Evolutionary conservation across 495 filamentous ascomycete genomes (phyloP).

Genomic region (Trichocladium antarcticum): DNA sequence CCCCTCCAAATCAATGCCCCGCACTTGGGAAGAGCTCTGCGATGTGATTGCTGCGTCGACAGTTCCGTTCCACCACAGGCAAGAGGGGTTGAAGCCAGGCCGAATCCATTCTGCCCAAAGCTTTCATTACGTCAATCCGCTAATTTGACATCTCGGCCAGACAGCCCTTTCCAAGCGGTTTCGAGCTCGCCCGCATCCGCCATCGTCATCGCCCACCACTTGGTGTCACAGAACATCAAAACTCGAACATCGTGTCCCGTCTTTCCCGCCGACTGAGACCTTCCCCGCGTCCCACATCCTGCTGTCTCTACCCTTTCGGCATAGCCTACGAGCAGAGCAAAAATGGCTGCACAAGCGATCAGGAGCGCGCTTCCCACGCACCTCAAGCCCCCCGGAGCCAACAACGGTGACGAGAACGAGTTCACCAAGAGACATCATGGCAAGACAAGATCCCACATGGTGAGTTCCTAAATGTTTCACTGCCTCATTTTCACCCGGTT

Average conservation of each 20-base stretch:
- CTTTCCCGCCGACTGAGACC: background rate
- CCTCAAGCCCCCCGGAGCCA: slow-evolving; percentile 49
- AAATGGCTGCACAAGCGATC: slow-evolving; percentile 56
- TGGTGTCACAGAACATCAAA: background rate
- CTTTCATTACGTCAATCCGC: slow-evolving; percentile 29
- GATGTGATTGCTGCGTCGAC: slow-evolving; percentile 14
- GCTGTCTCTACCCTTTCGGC: no score
- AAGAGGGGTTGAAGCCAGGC: slow-evolving; percentile 14
- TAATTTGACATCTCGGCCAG: slow-evolving; percentile 16
- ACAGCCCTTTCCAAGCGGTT: background rate
- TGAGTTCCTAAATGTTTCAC: slow-evolving; percentile 43
- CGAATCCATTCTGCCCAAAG: slow-evolving; percentile 11
- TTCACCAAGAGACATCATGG: slow-evolving; percentile 71
- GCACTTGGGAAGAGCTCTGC: slow-evolving; percentile 6
- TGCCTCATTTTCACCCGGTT: background rate
- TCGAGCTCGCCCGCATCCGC: background rate
- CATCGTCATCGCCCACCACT: background rate
- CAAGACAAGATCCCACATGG: slow-evolving; percentile 92
- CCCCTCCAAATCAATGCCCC: slow-evolving; percentile 5
- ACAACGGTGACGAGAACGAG: slow-evolving; percentile 42
- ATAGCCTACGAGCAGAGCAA: slow-evolving; percentile 19
- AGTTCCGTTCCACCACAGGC: slow-evolving; percentile 13
- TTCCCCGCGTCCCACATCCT: background rate
- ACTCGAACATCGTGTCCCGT: background rate
- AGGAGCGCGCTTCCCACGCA: slow-evolving; percentile 66